A percentile compares a stretch with the other conserved stretches of the same genome.
These are phyloP conservation scores for Pestalotiopsis sp. DNA, from an alignment of 2,329 filamentous ascomycete genomes.

Conservation along the genomic window DNA sequence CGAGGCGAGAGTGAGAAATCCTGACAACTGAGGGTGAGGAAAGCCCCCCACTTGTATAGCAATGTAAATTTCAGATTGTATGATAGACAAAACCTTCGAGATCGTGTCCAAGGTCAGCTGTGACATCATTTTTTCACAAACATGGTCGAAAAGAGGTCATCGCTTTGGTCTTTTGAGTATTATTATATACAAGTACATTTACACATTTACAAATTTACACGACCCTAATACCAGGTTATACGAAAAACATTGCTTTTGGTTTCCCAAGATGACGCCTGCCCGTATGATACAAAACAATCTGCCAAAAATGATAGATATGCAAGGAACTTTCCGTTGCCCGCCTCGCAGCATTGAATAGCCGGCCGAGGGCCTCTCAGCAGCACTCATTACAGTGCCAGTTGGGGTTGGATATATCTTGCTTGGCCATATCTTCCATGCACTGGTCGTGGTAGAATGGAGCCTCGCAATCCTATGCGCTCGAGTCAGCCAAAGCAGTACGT, in stretches of 20 bases:
- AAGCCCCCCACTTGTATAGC: neutral
- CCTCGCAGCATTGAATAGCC: neutral
- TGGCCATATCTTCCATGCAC: constrained; percentile 40
- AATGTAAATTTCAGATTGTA: neutral
- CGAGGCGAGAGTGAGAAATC: constrained; percentile 42
- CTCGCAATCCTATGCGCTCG: constrained; percentile 38
- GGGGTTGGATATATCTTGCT: constrained; percentile 34
- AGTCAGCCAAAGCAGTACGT: constrained; percentile 14
- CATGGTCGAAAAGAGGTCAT: too few species aligned
- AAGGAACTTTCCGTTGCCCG: neutral
- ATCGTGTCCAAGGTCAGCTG: neutral
- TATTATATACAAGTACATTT: too few species aligned
- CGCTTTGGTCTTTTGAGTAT: too few species aligned
- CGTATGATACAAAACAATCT: too few species aligned
- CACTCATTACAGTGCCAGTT: constrained; percentile 49
- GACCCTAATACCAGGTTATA: too few species aligned
- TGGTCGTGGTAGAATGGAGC: constrained; percentile 48
- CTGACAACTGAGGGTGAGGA: constrained; percentile 1
- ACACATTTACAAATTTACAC: too few species aligned
- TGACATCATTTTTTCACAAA: neutral
- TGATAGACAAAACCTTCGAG: neutral
- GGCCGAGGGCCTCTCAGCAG: constrained; percentile 10
- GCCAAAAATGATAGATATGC: neutral
- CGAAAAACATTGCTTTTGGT: too few species aligned
- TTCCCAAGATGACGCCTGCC: too few species aligned